phyloP scores from a whole-genome alignment of 192 early-diverging fungal genomes.

The Linnemannia schmuckeri region DNA sequence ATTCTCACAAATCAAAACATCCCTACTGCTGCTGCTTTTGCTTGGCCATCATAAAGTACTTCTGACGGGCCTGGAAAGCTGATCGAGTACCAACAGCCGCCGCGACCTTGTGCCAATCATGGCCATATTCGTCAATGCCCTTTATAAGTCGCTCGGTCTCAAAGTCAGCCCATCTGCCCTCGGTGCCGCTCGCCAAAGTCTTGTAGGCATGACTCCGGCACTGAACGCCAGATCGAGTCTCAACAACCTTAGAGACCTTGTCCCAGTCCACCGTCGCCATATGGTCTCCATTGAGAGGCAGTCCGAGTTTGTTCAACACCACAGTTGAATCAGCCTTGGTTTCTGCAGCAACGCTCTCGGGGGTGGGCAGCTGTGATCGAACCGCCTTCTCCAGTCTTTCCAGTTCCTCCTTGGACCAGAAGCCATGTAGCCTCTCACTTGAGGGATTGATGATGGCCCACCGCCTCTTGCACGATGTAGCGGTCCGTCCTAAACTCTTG shows the following conservation, averaged over 20 bases:
- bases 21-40: neutral
- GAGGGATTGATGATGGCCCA: neutral
- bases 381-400: neutral
- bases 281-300: neutral
- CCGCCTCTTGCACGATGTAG: constrained; percentile 10
- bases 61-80: constrained; percentile 17
- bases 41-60: neutral
- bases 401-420: neutral
- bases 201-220: constrained; percentile 22
- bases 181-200: neutral
- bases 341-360: neutral
- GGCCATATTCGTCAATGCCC: neutral
- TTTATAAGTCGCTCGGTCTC: neutral
- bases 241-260: neutral
- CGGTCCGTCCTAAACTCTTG: neutral
- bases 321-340: neutral
- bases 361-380: neutral
- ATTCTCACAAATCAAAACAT: neutral
- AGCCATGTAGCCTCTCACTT: neutral
- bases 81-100: constrained; percentile 4
- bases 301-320: neutral
- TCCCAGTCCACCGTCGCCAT: constrained; percentile 5
- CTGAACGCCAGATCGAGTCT: constrained; percentile 12
- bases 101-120: constrained; percentile 18
- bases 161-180: neutral